Conservation (phyloP, 768 basidiomycete genomes). For the Rhodotorula graminis region DNA sequence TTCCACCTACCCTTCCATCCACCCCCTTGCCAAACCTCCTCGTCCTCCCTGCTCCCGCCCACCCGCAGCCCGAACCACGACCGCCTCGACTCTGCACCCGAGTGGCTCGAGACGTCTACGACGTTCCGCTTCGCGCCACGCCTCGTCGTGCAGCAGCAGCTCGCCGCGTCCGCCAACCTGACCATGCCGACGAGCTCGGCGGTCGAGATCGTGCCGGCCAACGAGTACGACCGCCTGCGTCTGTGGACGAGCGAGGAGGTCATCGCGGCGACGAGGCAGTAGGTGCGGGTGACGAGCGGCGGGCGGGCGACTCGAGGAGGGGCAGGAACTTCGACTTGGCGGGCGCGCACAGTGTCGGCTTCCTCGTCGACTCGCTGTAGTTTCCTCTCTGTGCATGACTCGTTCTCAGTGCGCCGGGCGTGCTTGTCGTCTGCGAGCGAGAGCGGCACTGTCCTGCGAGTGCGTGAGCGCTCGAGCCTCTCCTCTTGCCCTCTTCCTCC, state of each 20-base stretch:
- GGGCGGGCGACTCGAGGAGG: too few species aligned
- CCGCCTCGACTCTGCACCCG: neutral
- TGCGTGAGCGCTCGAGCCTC: too few species aligned
- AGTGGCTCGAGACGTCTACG: neutral
- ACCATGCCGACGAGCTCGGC: neutral
- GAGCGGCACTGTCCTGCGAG: too few species aligned
- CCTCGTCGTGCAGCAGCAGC: conserved; percentile 1
- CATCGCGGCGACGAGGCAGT: conserved; percentile 5
- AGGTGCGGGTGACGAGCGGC: neutral
- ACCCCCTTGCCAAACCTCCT: too few species aligned
- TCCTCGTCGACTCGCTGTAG: too few species aligned
- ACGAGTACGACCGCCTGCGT: conserved; percentile 7
- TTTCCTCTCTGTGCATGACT: too few species aligned
- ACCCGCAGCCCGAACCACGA: conserved; percentile 2
- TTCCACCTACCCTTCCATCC: too few species aligned
- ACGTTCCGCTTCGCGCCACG: conserved; percentile 7
- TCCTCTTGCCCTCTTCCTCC: too few species aligned
- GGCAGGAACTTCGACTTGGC: too few species aligned
- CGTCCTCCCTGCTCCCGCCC: neutral
- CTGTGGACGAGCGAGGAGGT: neutral
- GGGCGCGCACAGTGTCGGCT: too few species aligned
- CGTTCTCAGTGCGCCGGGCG: too few species aligned
- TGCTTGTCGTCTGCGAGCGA: too few species aligned
- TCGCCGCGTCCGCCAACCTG: neutral
- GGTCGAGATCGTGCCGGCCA: neutral